Conservation (phyloP, 1,284 basidiomycete genomes). For the Rhodotorula sp. region DNA sequence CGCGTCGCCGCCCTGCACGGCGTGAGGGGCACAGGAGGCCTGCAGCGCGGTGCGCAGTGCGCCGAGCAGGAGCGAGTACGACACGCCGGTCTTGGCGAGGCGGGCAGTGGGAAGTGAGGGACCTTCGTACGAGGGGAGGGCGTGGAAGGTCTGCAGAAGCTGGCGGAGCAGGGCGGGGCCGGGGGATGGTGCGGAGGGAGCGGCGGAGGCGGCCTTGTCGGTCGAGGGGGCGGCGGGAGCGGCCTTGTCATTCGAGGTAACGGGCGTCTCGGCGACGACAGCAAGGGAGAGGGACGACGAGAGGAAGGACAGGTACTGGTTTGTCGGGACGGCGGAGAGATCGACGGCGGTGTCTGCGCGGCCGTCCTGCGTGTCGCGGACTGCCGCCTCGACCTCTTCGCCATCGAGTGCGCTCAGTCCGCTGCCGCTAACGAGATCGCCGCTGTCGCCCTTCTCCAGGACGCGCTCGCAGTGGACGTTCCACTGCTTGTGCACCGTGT, state of each 20-base stretch:
- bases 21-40: neutral
- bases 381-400: neutral
- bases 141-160: constrained; percentile 26
- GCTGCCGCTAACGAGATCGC: neutral
- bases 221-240: neutral
- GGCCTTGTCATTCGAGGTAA: too few relatives aligned
- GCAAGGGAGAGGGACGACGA: constrained; percentile 7
- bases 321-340: constrained; percentile 27
- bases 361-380: neutral
- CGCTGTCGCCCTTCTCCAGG: neutral
- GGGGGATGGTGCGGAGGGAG: neutral
- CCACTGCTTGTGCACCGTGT: constrained; percentile 40
- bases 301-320: constrained; percentile 39
- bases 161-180: neutral
- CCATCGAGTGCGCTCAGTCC: neutral
- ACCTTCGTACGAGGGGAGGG: constrained; percentile 15
- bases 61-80: constrained; percentile 26
- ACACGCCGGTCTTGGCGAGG: constrained; percentile 14
- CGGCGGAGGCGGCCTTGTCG: too few relatives aligned
- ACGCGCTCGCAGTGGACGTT: constrained; percentile 12
- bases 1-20: neutral
- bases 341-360: constrained; percentile 12
- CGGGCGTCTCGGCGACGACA: neutral
- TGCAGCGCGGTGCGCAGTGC: constrained; percentile 15
- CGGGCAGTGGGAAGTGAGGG: neutral